phyloP scores from a whole-genome alignment of 2,329 filamentous ascomycete genomes.

The Penicillium sp. region DNA sequence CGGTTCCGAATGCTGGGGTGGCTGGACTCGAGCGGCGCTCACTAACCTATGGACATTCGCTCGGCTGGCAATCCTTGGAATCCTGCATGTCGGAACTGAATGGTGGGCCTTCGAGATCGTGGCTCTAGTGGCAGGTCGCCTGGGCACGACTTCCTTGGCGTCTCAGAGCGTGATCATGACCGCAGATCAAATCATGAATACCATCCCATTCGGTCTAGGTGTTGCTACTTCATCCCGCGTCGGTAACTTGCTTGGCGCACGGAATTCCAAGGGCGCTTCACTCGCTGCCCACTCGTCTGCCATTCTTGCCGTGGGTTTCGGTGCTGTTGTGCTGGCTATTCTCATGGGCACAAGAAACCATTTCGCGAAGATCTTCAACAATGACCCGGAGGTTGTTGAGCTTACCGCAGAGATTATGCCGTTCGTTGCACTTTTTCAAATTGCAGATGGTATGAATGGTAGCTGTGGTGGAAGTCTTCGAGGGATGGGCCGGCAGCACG shows the following conservation, averaged over 20 bases:
- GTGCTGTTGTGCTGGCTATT: slow-evolving; percentile 63
- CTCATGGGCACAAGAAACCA: slow-evolving; percentile 69
- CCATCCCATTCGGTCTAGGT: slow-evolving; percentile 81
- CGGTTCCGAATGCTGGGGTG: slow-evolving; percentile 77
- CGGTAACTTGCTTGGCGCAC: slow-evolving; percentile 74
- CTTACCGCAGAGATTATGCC: slow-evolving; percentile 80
- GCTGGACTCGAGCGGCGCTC: slow-evolving; percentile 63
- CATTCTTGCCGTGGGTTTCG: slow-evolving; percentile 67
- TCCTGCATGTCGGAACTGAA: slow-evolving; percentile 83
- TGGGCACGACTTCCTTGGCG: slow-evolving; percentile 76
- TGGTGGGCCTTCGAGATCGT: slow-evolving; percentile 97
- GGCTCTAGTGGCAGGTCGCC: slow-evolving; percentile 73
- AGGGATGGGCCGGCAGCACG: slow-evolving; percentile 83
- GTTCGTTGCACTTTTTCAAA: slow-evolving; percentile 84
- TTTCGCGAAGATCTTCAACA: slow-evolving; percentile 78
- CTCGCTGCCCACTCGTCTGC: slow-evolving; percentile 74
- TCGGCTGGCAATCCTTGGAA: slow-evolving; percentile 69
- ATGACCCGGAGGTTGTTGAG: slow-evolving; percentile 67
- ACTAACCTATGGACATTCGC: slow-evolving; percentile 69
- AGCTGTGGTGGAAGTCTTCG: slow-evolving; percentile 76
- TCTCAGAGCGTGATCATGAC: slow-evolving; percentile 91
- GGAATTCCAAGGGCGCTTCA: slow-evolving; percentile 63
- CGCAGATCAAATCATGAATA: slow-evolving; percentile 78
- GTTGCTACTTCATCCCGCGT: slow-evolving; percentile 76
- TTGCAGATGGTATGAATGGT: slow-evolving; percentile 82